Percentiles rank a stretch among this genome's conserved stretches.
Evolutionary conservation across 2,329 filamentous ascomycete species (phyloP).

Genomic region (Dothiorella sarmentorum): DNA sequence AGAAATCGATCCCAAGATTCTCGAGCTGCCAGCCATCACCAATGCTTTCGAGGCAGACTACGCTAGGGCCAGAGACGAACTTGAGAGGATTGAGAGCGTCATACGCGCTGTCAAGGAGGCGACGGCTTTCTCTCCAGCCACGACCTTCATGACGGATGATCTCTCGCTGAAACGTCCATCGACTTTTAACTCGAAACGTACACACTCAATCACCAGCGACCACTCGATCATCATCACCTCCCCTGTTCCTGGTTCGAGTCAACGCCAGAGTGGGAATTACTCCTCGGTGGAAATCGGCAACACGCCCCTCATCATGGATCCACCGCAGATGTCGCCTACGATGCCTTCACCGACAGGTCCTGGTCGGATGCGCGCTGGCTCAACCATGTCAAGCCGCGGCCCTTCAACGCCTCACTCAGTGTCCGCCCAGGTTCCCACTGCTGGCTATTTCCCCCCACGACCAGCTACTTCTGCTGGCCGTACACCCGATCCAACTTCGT

Average conservation of each 20-base stretch:
- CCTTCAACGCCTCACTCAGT: constrained; percentile 47
- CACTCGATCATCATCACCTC: constrained; percentile 25
- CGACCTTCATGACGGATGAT: constrained; percentile 40
- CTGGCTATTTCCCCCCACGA: constrained; percentile 35
- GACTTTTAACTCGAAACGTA: constrained; percentile 39
- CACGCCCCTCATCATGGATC: constrained; percentile 51
- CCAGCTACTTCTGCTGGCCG: constrained; percentile 30
- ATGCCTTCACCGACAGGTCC: constrained; percentile 23
- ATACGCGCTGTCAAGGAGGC: constrained; percentile 73
- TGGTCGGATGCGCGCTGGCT: constrained; percentile 54
- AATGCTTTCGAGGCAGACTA: constrained; percentile 77
- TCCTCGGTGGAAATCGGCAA: constrained; percentile 42
- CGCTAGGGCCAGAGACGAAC: constrained; percentile 68
- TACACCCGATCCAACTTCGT: not conserved
- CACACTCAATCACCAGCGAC: constrained; percentile 40
- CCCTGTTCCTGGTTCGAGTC: not conserved
- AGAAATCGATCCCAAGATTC: constrained; percentile 48
- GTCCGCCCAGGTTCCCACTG: constrained; percentile 16
- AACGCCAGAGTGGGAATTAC: constrained; percentile 16
- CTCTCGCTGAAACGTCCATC: constrained; percentile 41
- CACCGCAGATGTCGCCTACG: constrained; percentile 20
- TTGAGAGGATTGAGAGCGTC: constrained; percentile 65
- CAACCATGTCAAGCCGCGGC: constrained; percentile 51
- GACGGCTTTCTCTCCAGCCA: constrained; percentile 56
- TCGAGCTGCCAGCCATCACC: constrained; percentile 70